These are phyloP conservation scores for Polygonum aviculare DNA, from an alignment of 148 eudicot species.

Conservation along the genomic window DNA sequence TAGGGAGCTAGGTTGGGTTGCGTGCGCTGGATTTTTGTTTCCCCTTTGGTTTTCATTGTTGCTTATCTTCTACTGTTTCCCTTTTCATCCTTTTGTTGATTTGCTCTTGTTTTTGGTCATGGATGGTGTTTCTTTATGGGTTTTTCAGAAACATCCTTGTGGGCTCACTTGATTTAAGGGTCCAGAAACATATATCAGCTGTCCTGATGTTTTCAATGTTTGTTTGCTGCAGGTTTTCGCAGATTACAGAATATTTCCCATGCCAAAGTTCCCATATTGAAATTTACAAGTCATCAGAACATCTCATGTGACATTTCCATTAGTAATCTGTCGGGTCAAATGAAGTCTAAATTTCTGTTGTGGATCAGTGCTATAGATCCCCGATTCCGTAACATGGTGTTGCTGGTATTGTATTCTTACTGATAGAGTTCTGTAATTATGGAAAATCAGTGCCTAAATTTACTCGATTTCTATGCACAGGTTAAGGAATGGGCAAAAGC, in stretches of 20 bases:
- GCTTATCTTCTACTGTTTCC: too few relatives aligned
- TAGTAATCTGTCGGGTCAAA: constrained; percentile 70
- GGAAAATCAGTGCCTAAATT: constrained; percentile 5
- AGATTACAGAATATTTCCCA: constrained; percentile 49
- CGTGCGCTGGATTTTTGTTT: too few relatives aligned
- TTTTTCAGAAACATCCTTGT: too few relatives aligned
- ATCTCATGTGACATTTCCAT: constrained; percentile 89
- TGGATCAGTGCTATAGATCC: constrained; percentile 82
- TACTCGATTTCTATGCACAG: constrained; percentile 35
- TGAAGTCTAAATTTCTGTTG: constrained; percentile 78
- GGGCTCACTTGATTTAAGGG: too few relatives aligned
- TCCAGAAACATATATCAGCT: neutral
- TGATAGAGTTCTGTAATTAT: neutral
- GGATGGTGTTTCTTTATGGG: too few relatives aligned
- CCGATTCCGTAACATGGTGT: constrained; percentile 84
- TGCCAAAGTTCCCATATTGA: constrained; percentile 85
- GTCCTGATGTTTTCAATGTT: constrained; percentile 1
- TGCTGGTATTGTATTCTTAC: constrained; percentile 50
- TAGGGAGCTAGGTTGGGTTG: too few relatives aligned
- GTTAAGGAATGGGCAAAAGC: constrained; percentile 99
- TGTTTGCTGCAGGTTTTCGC: constrained; percentile 51
- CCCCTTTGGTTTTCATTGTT: too few relatives aligned
- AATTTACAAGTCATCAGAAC: constrained; percentile 42
- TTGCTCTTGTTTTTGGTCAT: too few relatives aligned
- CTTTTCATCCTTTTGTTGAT: too few relatives aligned